These are phyloP conservation scores for Podila verticillata DNA, from an alignment of 192 early-diverging fungal species.

Conservation along the genomic window DNA sequence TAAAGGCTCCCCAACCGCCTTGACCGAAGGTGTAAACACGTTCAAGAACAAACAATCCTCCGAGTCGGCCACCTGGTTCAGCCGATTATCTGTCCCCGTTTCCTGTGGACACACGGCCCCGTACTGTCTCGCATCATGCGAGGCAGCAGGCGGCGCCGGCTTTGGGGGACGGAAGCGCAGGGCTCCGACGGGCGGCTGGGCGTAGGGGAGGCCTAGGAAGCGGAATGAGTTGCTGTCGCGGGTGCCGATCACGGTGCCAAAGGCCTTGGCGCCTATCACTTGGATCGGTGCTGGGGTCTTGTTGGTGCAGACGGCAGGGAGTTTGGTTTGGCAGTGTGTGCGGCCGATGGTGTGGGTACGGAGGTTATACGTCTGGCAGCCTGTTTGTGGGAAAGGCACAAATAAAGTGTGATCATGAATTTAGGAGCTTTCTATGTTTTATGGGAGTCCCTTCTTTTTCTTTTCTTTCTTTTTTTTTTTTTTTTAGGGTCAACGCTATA, in stretches of 20 bases:
- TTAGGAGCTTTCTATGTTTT: not conserved
- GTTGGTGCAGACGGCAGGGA: constrained; percentile 1
- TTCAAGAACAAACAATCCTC: constrained; percentile 33
- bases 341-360: not conserved
- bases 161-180: constrained; percentile 11
- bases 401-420: not conserved
- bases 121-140: not conserved
- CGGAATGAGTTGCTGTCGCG: constrained; percentile 22
- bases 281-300: not conserved
- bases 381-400: not conserved
- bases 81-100: not conserved
- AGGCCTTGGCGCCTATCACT: not conserved
- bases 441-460: too few species aligned
- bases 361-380: not conserved
- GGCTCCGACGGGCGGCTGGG: constrained; percentile 13
- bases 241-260: constrained; percentile 14
- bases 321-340: not conserved
- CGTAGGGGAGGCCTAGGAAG: constrained; percentile 29
- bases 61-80: not conserved
- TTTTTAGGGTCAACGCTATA: not conserved
- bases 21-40: constrained; percentile 15
- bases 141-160: not conserved
- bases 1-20: not conserved
- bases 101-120: constrained; percentile 11
- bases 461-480: too few species aligned